phyloP scores from a whole-genome alignment of 148 eudicot genomes.

The Nepenthes mirabilis region DNA sequence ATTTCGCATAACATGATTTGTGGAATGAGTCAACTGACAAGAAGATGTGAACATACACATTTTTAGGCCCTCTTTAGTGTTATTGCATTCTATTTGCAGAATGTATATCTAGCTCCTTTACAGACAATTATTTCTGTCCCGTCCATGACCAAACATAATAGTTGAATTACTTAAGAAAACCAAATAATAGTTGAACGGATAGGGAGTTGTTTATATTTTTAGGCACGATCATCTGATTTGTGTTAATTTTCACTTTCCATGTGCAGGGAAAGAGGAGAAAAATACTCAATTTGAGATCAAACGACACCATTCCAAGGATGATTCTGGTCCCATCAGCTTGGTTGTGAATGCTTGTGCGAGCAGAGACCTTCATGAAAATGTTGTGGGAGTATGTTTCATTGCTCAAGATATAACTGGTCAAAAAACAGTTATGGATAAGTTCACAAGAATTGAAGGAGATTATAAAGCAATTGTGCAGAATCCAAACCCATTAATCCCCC shows the following conservation, averaged over 20 bases:
- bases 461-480: constrained; percentile 83
- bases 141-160: too few relatives aligned
- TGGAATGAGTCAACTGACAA: too few relatives aligned
- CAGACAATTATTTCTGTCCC: too few relatives aligned
- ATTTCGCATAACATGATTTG: too few relatives aligned
- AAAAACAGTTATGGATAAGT: constrained; percentile 81
- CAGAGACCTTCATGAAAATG: constrained; percentile 49
- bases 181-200: too few relatives aligned
- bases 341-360: constrained; percentile 85
- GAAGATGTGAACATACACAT: too few relatives aligned
- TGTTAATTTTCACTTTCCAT: background rate
- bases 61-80: too few relatives aligned
- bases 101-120: too few relatives aligned
- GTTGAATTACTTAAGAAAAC: too few relatives aligned
- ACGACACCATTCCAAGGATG: constrained; percentile 37
- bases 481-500: constrained; percentile 86
- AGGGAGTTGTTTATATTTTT: background rate
- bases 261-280: constrained; percentile 71
- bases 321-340: constrained; percentile 56
- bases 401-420: constrained; percentile 83
- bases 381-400: constrained; percentile 76
- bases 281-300: constrained; percentile 67
- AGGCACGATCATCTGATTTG: background rate
- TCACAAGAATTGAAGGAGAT: constrained; percentile 85
- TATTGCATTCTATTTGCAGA: too few relatives aligned